phyloP scores from a whole-genome alignment of 306 rosid genomes.

The Cercis canadensis region DNA sequence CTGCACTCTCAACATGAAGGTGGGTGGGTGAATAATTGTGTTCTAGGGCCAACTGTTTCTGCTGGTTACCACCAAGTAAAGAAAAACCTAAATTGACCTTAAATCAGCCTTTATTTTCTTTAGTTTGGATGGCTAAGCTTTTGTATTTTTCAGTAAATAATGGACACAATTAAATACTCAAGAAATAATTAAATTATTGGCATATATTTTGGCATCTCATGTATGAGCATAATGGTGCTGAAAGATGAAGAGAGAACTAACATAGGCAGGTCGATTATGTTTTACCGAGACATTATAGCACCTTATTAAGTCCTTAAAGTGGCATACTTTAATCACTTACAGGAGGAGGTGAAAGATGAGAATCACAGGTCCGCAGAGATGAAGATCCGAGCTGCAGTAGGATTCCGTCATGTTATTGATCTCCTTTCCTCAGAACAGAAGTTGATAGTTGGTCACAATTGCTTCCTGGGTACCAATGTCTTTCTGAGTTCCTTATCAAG shows the following conservation, averaged over 20 bases:
- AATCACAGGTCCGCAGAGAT: constrained; percentile 50
- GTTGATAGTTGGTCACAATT: constrained; percentile 89
- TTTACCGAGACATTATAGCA: constrained; percentile 12
- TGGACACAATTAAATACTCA: constrained; percentile 15
- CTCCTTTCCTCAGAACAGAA: constrained; percentile 84
- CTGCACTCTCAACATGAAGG: constrained; percentile 2
- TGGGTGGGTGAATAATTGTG: neutral
- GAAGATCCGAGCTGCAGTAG: constrained; percentile 78
- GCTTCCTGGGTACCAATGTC: constrained; percentile 71
- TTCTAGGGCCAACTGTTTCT: neutral
- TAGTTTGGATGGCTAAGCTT: constrained; percentile 29
- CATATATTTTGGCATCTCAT: constrained; percentile 29
- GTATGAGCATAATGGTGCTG: neutral
- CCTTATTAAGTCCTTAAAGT: constrained; percentile 10
- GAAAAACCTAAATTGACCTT: constrained; percentile 13
- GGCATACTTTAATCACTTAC: constrained; percentile 36
- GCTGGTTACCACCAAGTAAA: constrained; percentile 1
- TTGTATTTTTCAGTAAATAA: constrained; percentile 15
- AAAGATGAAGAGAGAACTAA: constrained; percentile 26
- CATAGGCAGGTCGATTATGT: neutral
- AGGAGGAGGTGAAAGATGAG: constrained; percentile 78
- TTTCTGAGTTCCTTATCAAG: constrained; percentile 20
- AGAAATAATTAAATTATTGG: constrained; percentile 14
- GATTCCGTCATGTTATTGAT: constrained; percentile 96
- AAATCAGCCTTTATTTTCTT: constrained; percentile 7